Conservation (phyloP, 495 filamentous ascomycete species). For the Neurospora discreta region DNA sequence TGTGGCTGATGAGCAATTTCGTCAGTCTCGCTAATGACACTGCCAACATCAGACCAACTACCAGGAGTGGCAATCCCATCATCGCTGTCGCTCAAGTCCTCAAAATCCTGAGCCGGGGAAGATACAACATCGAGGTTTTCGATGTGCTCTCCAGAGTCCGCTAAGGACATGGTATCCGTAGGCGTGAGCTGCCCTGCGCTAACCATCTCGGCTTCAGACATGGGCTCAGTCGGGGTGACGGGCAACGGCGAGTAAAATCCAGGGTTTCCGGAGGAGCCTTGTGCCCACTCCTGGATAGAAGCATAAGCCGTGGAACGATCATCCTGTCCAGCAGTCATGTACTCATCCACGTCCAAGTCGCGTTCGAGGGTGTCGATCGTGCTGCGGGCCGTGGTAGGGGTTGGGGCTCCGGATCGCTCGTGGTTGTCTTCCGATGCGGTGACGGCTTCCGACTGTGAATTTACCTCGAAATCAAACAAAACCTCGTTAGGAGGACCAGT, state of each 20-base stretch:
- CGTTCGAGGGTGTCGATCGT: slow-evolving; percentile 14
- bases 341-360: slow-evolving; percentile 31
- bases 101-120: slow-evolving; percentile 25
- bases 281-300: slow-evolving; percentile 47
- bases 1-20: slow-evolving; percentile 17
- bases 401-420: not conserved
- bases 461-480: slow-evolving; percentile 22
- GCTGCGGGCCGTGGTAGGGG: slow-evolving; percentile 5
- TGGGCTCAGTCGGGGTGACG: slow-evolving; percentile 21
- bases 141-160: slow-evolving; percentile 30
- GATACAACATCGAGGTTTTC: slow-evolving; percentile 24
- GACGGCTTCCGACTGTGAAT: slow-evolving; percentile 1
- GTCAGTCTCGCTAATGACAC: slow-evolving; percentile 49
- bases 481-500: slow-evolving; percentile 3
- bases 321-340: slow-evolving; percentile 35
- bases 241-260: slow-evolving; percentile 45
- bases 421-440: slow-evolving; percentile 4
- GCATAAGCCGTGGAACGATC: slow-evolving; percentile 28
- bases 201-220: slow-evolving; percentile 33
- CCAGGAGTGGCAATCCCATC: slow-evolving; percentile 52
- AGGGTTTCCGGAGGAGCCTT: slow-evolving; percentile 21
- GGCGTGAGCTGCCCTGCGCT: slow-evolving; percentile 40
- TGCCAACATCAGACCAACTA: slow-evolving; percentile 72
- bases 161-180: slow-evolving; percentile 37
- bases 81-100: slow-evolving; percentile 57